Evolutionary conservation across 2,329 filamentous ascomycete species (phyloP).

Genomic region (Aspergillus felis): DNA sequence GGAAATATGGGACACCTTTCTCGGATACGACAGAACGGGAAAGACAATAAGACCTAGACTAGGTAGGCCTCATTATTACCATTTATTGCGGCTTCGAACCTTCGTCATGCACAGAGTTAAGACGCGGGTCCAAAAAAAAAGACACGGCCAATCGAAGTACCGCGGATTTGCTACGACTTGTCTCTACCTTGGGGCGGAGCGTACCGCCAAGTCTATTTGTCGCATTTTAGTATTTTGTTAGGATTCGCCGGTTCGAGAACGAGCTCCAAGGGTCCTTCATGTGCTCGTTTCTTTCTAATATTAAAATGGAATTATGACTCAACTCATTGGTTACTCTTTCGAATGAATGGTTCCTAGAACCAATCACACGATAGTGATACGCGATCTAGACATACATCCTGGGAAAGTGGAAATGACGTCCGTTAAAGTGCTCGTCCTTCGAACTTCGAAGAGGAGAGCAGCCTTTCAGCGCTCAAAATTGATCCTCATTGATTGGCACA

Average conservation of each 20-base stretch:
- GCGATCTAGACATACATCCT: not conserved
- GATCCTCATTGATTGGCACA: not conserved
- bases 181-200: not conserved
- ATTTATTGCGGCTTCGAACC: not conserved
- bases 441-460: not conserved
- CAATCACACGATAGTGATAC: not conserved
- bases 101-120: not conserved
- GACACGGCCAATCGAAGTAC: not conserved
- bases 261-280: not conserved
- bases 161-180: not conserved
- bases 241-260: not conserved
- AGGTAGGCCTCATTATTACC: not conserved
- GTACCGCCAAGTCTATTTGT: not conserved
- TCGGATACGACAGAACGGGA: not conserved
- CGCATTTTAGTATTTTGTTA: not conserved
- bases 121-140: not conserved
- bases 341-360: not conserved
- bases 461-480: not conserved
- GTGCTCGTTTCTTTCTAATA: not conserved
- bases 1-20: not conserved
- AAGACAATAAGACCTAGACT: not conserved
- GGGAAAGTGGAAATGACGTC: not conserved
- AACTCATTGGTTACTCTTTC: not conserved
- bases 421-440: not conserved
- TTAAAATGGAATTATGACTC: not conserved